These are phyloP conservation scores for Exophiala alcalophila DNA, from an alignment of 2,329 filamentous ascomycete species.

Conservation along the genomic window DNA sequence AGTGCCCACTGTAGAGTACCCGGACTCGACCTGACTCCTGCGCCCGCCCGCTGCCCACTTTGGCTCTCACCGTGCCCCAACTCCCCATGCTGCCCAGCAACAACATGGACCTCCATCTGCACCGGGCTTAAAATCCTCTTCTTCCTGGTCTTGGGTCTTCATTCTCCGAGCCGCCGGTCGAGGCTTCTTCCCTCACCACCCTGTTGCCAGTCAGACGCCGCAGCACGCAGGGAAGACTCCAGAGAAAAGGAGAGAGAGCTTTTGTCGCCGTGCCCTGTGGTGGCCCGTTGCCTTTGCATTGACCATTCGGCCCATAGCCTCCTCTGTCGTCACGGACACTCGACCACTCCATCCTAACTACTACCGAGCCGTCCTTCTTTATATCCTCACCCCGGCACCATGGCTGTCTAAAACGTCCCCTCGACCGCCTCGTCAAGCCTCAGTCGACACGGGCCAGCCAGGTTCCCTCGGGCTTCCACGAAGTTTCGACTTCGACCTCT, in stretches of 20 bases:
- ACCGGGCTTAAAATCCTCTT: constrained; percentile 25
- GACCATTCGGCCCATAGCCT: constrained; percentile 4
- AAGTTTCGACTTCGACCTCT: constrained; percentile 11
- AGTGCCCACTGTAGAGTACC: too few relatives aligned
- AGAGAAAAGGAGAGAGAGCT: too few relatives aligned
- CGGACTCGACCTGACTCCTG: too few relatives aligned
- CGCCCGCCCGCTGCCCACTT: constrained; percentile 6
- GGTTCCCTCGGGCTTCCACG: constrained; percentile 1
- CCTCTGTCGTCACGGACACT: constrained; percentile 4
- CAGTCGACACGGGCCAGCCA: constrained; percentile 7
- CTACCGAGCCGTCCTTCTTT: constrained; percentile 9
- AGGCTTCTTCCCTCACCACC: constrained; percentile 20
- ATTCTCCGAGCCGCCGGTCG: constrained; percentile 25
- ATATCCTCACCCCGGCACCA: constrained; percentile 11
- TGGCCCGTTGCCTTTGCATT: constrained; percentile 10
- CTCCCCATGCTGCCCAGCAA: constrained; percentile 28
- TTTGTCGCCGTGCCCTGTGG: constrained; percentile 21
- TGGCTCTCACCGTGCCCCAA: constrained; percentile 14
- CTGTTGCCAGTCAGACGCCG: constrained; percentile 18
- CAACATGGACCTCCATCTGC: constrained; percentile 20
- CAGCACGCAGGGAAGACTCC: constrained; percentile 9
- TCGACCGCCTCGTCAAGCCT: constrained; percentile 10
- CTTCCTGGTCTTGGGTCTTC: constrained; percentile 19
- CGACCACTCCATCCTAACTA: constrained; percentile 1
- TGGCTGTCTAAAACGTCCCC: constrained; percentile 13